A percentile compares a stretch with the other conserved stretches of the same genome.
These are phyloP conservation scores for Colletotrichum tropicale DNA, from an alignment of 2,329 filamentous ascomycete genomes.

Conservation along the genomic window DNA sequence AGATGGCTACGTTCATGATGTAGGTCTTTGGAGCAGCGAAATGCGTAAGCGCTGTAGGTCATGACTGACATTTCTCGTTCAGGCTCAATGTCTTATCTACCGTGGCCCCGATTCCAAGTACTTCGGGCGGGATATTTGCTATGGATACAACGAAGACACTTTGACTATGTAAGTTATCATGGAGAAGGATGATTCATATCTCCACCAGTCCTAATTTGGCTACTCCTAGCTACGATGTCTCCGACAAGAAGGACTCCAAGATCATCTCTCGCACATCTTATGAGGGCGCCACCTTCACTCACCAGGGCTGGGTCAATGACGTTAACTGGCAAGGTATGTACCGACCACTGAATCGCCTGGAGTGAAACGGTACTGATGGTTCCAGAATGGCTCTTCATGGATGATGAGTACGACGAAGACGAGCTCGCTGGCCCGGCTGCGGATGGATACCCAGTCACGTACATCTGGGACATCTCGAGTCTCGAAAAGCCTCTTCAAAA, in stretches of 20 bases:
- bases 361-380: neutral
- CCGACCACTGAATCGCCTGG: neutral
- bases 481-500: conserved; percentile 46
- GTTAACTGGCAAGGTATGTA: conserved; percentile 35
- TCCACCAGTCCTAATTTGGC: neutral
- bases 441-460: conserved; percentile 49
- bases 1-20: conserved; percentile 62
- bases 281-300: conserved; percentile 61
- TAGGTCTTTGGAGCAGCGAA: neutral
- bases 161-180: conserved; percentile 44
- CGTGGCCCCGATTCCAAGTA: conserved; percentile 51
- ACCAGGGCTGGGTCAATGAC: conserved; percentile 60
- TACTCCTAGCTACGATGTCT: conserved; percentile 47
- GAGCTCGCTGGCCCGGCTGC: conserved; percentile 39
- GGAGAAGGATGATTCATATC: neutral
- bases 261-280: conserved; percentile 60
- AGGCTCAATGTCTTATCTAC: conserved; percentile 59
- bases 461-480: conserved; percentile 51
- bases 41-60: neutral
- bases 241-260: conserved; percentile 47
- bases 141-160: conserved; percentile 57
- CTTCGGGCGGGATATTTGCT: conserved; percentile 53
- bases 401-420: conserved; percentile 56
- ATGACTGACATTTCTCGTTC: conserved; percentile 28
- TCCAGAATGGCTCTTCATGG: conserved; percentile 40